These are phyloP conservation scores for Boletus barrowsii DNA, from an alignment of 768 basidiomycete genomes.

Conservation along the genomic window DNA sequence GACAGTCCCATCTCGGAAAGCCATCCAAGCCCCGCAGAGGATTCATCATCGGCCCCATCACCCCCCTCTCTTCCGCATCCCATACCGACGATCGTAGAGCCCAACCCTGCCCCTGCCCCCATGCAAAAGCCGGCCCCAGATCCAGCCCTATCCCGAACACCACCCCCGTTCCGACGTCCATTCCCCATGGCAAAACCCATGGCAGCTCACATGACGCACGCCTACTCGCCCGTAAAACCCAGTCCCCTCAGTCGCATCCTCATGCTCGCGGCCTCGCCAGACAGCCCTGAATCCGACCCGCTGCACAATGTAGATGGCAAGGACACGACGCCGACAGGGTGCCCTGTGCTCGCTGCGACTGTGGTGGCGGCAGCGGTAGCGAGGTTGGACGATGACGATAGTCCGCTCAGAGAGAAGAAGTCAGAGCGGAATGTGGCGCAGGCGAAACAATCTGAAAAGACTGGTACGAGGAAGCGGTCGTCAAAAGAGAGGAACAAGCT, in stretches of 20 bases:
- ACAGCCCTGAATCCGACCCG: constrained; percentile 30
- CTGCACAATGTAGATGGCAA: background rate
- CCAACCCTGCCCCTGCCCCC: constrained; percentile 5
- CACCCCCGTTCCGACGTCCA: constrained; percentile 34
- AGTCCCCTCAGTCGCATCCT: constrained; percentile 80
- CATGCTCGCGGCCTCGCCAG: constrained; percentile 63
- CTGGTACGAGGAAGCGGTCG: constrained; percentile 27
- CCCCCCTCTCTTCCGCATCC: constrained; percentile 7
- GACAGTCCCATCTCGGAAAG: constrained; percentile 19
- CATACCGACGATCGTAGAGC: constrained; percentile 22
- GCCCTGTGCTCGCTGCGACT: constrained; percentile 10
- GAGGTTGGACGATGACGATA: constrained; percentile 43
- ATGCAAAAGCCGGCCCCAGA: constrained; percentile 3
- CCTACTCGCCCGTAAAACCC: constrained; percentile 78
- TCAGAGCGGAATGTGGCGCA: constrained; percentile 30
- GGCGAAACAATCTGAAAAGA: constrained; percentile 9
- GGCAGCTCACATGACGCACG: constrained; percentile 67
- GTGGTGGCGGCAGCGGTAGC: background rate
- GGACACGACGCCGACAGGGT: constrained; percentile 28
- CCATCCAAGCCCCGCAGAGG: background rate
- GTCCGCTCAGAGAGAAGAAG: constrained; percentile 54
- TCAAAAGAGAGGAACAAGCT: constrained; percentile 42
- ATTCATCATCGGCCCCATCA: background rate
- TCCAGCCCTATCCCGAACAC: constrained; percentile 17
- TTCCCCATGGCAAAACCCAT: constrained; percentile 75